Percentiles rank a stretch among this genome's conserved stretches.
Evolutionary conservation across 192 early-diverging fungal genomes (phyloP).

Genomic region (Linnemannia exigua): DNA sequence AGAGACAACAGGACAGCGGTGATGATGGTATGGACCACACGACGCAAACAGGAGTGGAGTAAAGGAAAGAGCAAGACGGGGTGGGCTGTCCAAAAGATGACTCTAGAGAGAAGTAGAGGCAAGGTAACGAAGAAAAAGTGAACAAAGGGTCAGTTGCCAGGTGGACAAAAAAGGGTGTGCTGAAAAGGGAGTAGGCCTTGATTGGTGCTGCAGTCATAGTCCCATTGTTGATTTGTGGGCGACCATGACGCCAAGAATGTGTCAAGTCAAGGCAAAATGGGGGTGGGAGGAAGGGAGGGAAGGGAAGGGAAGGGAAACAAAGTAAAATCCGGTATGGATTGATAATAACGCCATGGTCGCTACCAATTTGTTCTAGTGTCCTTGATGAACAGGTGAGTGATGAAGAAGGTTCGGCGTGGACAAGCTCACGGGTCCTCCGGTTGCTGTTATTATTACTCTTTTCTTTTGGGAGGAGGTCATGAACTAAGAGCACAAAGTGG

Average conservation of each 20-base stretch:
- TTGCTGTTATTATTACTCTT: not conserved
- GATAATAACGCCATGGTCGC: conserved; percentile 9
- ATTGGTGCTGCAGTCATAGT: not conserved
- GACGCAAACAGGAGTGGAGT: not conserved
- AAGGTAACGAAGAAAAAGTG: not conserved
- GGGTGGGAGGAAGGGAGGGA: not conserved
- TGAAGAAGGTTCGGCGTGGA: not conserved
- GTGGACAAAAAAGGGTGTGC: not conserved
- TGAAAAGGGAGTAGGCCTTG: not conserved
- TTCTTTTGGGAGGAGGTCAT: no score
- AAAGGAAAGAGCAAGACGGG: not conserved
- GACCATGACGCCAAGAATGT: conserved; percentile 2
- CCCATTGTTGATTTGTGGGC: not conserved
- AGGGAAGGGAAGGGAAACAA: not conserved
- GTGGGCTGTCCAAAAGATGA: not conserved
- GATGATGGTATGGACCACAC: not conserved
- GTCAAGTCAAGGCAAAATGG: not conserved
- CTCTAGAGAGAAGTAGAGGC: not conserved
- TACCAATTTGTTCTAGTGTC: not conserved
- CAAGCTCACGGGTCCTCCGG: not conserved
- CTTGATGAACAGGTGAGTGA: not conserved
- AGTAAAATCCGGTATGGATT: no score
- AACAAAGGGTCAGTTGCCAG: conserved; percentile 2
- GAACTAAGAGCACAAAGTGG: not conserved
- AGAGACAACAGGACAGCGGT: not conserved